Percentiles rank a stretch among this genome's conserved stretches.
These are phyloP conservation scores for Dactylellina leptospora DNA, from an alignment of 2,329 filamentous ascomycete genomes.

Conservation along the genomic window DNA sequence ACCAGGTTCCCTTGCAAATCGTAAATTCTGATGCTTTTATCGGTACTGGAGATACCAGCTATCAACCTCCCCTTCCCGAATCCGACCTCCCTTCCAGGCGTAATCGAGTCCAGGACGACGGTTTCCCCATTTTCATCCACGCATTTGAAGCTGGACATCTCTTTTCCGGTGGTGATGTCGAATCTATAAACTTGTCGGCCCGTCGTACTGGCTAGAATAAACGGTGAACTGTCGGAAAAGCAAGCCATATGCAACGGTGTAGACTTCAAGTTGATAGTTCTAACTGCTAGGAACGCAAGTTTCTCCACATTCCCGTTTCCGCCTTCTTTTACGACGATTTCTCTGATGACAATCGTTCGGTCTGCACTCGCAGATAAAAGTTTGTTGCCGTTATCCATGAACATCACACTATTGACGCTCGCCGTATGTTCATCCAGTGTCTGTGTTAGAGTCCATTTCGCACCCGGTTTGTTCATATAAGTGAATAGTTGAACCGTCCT, in stretches of 20 bases:
- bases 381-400: constrained; percentile 74
- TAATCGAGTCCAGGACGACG: constrained; percentile 81
- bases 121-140: constrained; percentile 83
- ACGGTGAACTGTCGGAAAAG: constrained; percentile 69
- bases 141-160: constrained; percentile 75
- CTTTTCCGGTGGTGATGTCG: constrained; percentile 60
- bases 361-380: constrained; percentile 89
- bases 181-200: constrained; percentile 70
- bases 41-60: constrained; percentile 88
- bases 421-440: constrained; percentile 92
- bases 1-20: constrained; percentile 80
- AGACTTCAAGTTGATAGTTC: constrained; percentile 82
- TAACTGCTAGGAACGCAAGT: constrained; percentile 78
- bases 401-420: constrained; percentile 79
- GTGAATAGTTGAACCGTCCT: constrained; percentile 90
- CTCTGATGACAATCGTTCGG: constrained; percentile 77
- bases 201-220: constrained; percentile 69
- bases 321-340: constrained; percentile 67
- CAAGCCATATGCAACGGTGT: constrained; percentile 86
- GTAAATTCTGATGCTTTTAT: constrained; percentile 94
- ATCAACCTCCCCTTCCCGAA: constrained; percentile 70
- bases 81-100: constrained; percentile 69
- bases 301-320: constrained; percentile 57
- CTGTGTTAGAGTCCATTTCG: constrained; percentile 79
- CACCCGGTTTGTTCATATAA: constrained; percentile 61